Evolutionary conservation across 495 filamentous ascomycete genomes (phyloP), one percentile per base, ranked within the genome.

Genomic region (Aspergillus carlsbadensis): DNA sequence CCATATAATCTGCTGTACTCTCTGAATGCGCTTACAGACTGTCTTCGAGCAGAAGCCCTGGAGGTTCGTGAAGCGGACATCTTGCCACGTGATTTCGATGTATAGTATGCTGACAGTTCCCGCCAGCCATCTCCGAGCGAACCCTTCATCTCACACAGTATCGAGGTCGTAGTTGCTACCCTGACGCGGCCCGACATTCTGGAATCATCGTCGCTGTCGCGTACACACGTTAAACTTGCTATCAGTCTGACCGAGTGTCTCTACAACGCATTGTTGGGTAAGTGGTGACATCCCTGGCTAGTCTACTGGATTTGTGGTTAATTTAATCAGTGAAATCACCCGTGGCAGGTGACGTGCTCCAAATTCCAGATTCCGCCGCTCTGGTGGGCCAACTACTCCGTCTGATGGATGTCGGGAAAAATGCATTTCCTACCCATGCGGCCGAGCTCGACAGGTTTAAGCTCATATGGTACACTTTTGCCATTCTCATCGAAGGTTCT

Each of bases 1-100:
- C 88, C 89, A 5, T 93, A 84, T 68, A 87, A 86, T 52, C 84
- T 83, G 4, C 70, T 92, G 5, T 95, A 95, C 70, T 88, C 86
- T 10, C 68, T 90, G 0, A 78, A 87, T 63, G 81, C 85, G 8
- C 72, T 95, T 26, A 76, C 72, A 44, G 68, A 57, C 24, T 82
- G 68, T 66, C 74, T 84, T 46, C 68, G 75, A 22, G 77, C 76
- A 33, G 72, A 79, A 63, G 61, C 65, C 33, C 36, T 70, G 7
- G 69, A 71, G 63, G 78, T 79, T 64, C 39, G 70, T 59, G 35
- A 11, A 14, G 1, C 24, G n/a, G 13, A 18, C 6, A 31, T 18
- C 47, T 39, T 33, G 21, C 42, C 33, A 10, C 33, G 2, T 50
- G 24, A 29, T 24, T 5, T 41, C 3, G 14, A 41, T 45, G 21